A percentile compares a stretch with the other conserved stretches of the same genome.
Conservation (phyloP, 2,329 filamentous ascomycete genomes). For the Neopestalotiopsis sp. region DNA sequence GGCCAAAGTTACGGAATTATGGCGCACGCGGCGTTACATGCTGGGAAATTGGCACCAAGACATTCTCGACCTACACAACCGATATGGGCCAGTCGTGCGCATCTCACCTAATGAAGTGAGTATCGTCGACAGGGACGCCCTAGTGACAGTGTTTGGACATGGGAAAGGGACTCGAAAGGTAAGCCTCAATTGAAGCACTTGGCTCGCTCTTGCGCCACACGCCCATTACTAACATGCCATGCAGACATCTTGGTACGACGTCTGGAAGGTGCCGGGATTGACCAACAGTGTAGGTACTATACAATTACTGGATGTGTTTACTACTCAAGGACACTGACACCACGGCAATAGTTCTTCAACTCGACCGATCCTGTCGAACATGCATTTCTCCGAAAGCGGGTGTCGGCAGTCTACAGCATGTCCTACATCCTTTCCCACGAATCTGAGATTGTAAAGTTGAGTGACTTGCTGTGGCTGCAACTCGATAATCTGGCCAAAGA, state of each 20-base stretch:
- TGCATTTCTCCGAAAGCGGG: constrained; percentile 3
- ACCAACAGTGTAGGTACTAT: background rate
- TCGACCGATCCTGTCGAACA: background rate
- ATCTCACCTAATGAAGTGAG: background rate
- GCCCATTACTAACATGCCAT: background rate
- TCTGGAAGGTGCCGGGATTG: background rate
- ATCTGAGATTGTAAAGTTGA: background rate
- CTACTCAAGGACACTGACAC: background rate
- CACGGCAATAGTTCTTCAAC: background rate
- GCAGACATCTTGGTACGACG: background rate
- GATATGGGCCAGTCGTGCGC: background rate
- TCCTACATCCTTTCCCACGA: background rate
- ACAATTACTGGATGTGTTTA: background rate
- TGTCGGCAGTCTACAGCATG: background rate
- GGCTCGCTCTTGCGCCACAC: background rate
- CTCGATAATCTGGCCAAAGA: background rate
- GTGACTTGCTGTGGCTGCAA: background rate
- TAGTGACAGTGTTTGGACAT: background rate
- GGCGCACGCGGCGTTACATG: background rate
- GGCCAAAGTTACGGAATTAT: background rate
- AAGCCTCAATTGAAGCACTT: background rate
- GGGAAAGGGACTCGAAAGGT: background rate
- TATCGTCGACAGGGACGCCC: background rate
- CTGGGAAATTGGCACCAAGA: background rate
- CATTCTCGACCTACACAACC: background rate